Evolutionary conservation across 345 rosid genomes (phyloP).

Genomic region (Populus deltoides): DNA sequence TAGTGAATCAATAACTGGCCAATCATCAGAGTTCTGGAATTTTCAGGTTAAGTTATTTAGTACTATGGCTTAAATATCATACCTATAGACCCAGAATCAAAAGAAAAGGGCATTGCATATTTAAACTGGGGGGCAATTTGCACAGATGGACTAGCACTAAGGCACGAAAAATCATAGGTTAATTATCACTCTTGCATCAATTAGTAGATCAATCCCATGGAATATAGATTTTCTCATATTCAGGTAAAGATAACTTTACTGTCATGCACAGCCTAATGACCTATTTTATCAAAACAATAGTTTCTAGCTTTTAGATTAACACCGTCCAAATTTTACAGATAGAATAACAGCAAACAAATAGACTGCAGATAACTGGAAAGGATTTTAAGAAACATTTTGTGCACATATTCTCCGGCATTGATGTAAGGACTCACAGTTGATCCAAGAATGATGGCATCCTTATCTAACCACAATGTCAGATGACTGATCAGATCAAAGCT

Average conservation of each 20-base stretch:
- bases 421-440: constrained; percentile 55
- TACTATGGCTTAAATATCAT: constrained; percentile 7
- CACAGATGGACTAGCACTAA: constrained; percentile 2
- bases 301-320: background rate
- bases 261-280: background rate
- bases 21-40: constrained; percentile 66
- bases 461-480: constrained; percentile 85
- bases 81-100: background rate
- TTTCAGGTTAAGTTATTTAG: constrained; percentile 12
- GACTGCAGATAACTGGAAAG: background rate
- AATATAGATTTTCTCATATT: constrained; percentile 8
- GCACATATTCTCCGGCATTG: background rate
- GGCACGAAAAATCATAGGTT: constrained; percentile 12
- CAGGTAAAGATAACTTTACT: background rate
- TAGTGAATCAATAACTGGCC: constrained; percentile 94
- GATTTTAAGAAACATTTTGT: background rate
- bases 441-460: constrained; percentile 87
- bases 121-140: constrained; percentile 8
- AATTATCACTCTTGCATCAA: constrained; percentile 5
- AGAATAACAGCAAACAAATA: background rate
- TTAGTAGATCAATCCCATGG: background rate
- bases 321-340: background rate
- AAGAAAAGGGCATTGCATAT: background rate
- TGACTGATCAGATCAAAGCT: constrained; percentile 97
- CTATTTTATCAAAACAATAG: background rate